Conservation (phyloP, 164 flowering plant genomes). For the Umbilicus rupestris region DNA sequence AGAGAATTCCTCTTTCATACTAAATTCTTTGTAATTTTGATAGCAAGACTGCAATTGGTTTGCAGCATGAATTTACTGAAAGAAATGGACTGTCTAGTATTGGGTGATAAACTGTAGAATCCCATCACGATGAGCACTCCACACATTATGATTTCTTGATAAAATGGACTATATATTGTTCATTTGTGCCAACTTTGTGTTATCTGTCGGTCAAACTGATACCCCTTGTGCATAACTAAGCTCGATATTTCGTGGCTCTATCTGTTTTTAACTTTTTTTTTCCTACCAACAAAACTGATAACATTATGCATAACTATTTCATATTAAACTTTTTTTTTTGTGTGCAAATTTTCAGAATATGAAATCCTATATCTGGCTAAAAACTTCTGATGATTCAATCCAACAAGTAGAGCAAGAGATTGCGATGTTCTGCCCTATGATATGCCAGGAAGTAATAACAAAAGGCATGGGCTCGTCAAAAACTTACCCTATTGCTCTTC, state of each 20-base stretch:
- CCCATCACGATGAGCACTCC: too few species aligned
- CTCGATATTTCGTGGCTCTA: too few species aligned
- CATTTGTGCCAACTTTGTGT: background rate
- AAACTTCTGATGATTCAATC: conserved; percentile 85
- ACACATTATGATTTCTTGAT: too few species aligned
- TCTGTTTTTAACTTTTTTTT: background rate
- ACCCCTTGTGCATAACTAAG: too few species aligned
- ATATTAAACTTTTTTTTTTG: background rate
- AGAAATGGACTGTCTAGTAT: background rate
- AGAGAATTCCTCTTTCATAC: background rate
- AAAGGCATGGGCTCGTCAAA: conserved; percentile 77
- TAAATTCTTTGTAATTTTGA: background rate
- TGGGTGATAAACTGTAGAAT: background rate
- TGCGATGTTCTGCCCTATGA: conserved; percentile 87
- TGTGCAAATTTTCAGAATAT: conserved; percentile 27
- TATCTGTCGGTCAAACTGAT: too few species aligned
- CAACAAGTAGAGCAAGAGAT: conserved; percentile 95
- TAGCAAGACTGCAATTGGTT: background rate
- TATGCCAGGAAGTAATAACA: conserved; percentile 66
- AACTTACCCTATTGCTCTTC: conserved; percentile 68
- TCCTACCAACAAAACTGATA: background rate
- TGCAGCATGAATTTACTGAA: background rate
- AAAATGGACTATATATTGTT: background rate
- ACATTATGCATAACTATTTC: background rate
- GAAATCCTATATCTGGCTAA: conserved; percentile 92